Percentiles rank a stretch among this genome's conserved stretches.
Evolutionary conservation across 306 rosid genomes (phyloP).

Genomic region (Alnus glutinosa): DNA sequence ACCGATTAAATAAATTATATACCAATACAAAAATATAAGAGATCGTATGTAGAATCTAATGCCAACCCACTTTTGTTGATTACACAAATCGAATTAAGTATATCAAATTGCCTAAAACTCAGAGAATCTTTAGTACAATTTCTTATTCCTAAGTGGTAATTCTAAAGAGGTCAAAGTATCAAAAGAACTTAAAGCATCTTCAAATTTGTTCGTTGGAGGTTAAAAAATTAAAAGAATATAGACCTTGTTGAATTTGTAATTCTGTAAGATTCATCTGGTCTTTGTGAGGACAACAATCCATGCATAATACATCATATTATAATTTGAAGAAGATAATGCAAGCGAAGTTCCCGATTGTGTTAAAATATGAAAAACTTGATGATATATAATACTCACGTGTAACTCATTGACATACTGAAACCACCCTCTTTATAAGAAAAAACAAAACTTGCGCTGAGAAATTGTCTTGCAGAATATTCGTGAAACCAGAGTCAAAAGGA

Average conservation of each 20-base stretch:
- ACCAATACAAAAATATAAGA: neutral
- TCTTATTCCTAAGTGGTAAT: neutral
- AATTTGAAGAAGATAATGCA: neutral
- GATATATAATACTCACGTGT: neutral
- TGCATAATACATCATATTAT: neutral
- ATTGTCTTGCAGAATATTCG: neutral
- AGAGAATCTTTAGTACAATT: neutral
- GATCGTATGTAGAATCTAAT: neutral
- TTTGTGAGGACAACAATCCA: too few species aligned
- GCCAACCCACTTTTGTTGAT: neutral
- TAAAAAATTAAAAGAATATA: neutral
- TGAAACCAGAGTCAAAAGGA: neutral
- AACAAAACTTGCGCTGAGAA: neutral
- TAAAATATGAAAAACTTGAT: neutral
- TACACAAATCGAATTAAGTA: neutral
- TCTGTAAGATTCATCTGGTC: neutral
- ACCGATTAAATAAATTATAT: neutral
- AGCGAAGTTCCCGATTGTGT: neutral
- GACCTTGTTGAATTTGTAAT: neutral
- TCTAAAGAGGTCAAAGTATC: neutral
- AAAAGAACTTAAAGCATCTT: neutral
- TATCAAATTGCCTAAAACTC: neutral
- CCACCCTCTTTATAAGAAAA: neutral
- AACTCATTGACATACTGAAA: neutral
- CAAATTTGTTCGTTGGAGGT: neutral